Evolutionary conservation across 768 basidiomycete species (phyloP).

Genomic region (Kwoniella europaea): DNA sequence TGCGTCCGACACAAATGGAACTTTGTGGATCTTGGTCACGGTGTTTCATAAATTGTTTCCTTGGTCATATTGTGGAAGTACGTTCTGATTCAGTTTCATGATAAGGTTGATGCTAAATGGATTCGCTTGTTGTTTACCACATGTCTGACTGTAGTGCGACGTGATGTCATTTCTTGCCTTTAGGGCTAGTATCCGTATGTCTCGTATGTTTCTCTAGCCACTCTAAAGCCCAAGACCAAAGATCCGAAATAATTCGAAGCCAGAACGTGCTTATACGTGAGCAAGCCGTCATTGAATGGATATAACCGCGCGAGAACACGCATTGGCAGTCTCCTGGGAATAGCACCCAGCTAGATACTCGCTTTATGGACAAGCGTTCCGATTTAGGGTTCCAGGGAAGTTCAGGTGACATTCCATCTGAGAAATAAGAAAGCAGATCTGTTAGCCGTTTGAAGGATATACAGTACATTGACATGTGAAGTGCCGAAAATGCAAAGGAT

Average conservation of each 20-base stretch:
- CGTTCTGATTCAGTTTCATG: neutral
- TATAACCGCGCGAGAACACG: too few relatives aligned
- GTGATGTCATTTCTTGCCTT: neutral
- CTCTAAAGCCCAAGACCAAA: neutral
- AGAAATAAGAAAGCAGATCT: neutral
- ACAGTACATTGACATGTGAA: neutral
- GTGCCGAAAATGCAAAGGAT: slow-evolving; percentile 1
- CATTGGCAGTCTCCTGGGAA: too few relatives aligned
- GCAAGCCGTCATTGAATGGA: neutral
- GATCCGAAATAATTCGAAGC: neutral
- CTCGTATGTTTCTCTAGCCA: neutral
- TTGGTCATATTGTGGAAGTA: neutral
- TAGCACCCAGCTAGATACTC: neutral
- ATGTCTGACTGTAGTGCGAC: neutral
- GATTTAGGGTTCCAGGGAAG: neutral
- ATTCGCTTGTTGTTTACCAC: slow-evolving; percentile 10
- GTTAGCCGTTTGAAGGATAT: neutral
- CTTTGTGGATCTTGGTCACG: neutral
- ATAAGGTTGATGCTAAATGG: slow-evolving; percentile 5
- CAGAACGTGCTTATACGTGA: neutral
- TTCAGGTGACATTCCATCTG: neutral
- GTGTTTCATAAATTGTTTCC: neutral
- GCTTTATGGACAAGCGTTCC: neutral
- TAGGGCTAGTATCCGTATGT: neutral
- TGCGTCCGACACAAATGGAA: slow-evolving; percentile 1